Conservation (phyloP, 805 yeast genomes). For the Saccharomycopsis sp. region DNA sequence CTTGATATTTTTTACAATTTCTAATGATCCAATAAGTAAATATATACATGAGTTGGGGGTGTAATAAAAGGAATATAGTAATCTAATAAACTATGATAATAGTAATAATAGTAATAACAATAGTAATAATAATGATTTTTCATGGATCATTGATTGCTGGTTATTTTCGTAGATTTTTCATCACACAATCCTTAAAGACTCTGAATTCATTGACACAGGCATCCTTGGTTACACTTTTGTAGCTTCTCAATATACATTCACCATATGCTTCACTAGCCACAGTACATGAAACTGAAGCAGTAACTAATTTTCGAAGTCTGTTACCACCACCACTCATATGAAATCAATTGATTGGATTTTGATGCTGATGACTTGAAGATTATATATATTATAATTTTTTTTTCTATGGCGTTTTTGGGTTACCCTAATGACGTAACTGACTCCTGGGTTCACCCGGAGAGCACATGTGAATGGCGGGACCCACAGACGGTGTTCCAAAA, state of each 20-base stretch:
- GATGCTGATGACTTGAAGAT: too few relatives aligned
- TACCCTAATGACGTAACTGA: too few relatives aligned
- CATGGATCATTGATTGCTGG: too few relatives aligned
- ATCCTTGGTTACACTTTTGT: constrained; percentile 44
- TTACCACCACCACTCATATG: too few relatives aligned
- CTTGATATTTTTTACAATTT: constrained; percentile 41
- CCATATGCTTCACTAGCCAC: constrained; percentile 36
- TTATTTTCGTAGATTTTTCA: constrained; percentile 28
- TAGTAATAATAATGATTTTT: background rate
- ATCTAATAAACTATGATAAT: background rate
- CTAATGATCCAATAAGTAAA: constrained; percentile 50
- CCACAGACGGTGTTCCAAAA: background rate
- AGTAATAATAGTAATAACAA: background rate
- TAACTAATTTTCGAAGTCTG: constrained; percentile 35
- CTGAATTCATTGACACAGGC: constrained; percentile 47
- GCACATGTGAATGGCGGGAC: too few relatives aligned
- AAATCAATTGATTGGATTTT: too few relatives aligned
- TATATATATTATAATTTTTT: too few relatives aligned
- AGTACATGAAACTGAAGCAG: constrained; percentile 36
- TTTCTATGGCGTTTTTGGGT: too few relatives aligned
- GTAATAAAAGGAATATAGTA: background rate
- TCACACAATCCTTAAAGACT: constrained; percentile 44
- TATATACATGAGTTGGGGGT: constrained; percentile 31
- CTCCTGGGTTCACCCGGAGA: too few relatives aligned
- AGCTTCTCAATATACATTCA: constrained; percentile 44